Conservation (phyloP, 2,329 filamentous ascomycete genomes). For the Epichloe festucae region DNA sequence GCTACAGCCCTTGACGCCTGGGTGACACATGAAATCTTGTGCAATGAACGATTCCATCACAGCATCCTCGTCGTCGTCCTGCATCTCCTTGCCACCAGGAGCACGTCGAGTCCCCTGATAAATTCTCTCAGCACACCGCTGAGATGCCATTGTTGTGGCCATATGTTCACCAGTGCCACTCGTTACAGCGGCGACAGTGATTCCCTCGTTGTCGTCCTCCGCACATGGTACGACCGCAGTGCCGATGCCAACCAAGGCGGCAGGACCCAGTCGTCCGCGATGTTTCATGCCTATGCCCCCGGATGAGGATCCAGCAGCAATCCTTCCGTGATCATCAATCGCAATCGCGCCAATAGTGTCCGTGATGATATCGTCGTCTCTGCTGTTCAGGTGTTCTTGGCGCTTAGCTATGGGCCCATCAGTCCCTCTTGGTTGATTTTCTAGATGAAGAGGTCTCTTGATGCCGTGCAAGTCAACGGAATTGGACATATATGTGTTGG, state of each 20-base stretch:
- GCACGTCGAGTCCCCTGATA: constrained; percentile 56
- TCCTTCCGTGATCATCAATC: constrained; percentile 71
- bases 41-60: constrained; percentile 64
- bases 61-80: constrained; percentile 64
- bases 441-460: constrained; percentile 19
- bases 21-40: constrained; percentile 87
- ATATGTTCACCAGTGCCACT: constrained; percentile 97
- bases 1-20: constrained; percentile 66
- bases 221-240: constrained; percentile 76
- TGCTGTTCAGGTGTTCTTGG: constrained; percentile 13
- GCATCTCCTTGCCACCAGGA: constrained; percentile 46
- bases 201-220: constrained; percentile 52
- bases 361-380: constrained; percentile 52
- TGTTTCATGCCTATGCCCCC: constrained; percentile 99
- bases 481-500: background rate
- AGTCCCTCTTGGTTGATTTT: constrained; percentile 2
- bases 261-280: constrained; percentile 78
- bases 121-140: constrained; percentile 72
- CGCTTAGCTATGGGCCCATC: constrained; percentile 2
- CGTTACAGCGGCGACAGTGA: constrained; percentile 70
- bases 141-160: constrained; percentile 85
- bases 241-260: constrained; percentile 82
- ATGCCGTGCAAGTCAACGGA: constrained; percentile 11
- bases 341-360: constrained; percentile 96
- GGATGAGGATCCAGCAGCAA: constrained; percentile 90